Evolutionary conservation across 345 rosid genomes (phyloP).

Genomic region (Streptanthus diversifolius): DNA sequence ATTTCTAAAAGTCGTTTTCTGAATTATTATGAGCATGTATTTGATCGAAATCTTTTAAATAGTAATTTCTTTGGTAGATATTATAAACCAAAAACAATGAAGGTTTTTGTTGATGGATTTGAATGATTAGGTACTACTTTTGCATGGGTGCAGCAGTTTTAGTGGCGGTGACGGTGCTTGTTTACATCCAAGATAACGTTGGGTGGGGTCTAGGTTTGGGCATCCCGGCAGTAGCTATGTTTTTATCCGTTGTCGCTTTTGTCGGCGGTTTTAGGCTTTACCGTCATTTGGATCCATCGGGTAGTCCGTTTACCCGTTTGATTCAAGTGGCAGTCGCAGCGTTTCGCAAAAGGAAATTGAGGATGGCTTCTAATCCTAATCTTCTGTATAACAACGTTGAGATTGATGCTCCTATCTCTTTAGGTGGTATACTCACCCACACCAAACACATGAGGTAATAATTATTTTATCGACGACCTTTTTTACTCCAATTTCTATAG

Average conservation of each 20-base stretch:
- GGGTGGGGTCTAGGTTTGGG: slow-evolving; percentile 93
- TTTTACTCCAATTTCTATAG: background rate
- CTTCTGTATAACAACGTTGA: slow-evolving; percentile 58
- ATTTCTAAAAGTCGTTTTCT: background rate
- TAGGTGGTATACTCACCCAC: slow-evolving; percentile 59
- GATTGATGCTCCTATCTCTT: slow-evolving; percentile 70
- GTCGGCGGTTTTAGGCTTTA: slow-evolving; percentile 61
- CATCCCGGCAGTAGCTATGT: slow-evolving; percentile 72
- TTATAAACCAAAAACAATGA: background rate
- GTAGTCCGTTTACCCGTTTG: slow-evolving; percentile 90
- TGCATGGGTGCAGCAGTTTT: slow-evolving; percentile 71
- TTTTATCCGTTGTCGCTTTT: slow-evolving; percentile 52
- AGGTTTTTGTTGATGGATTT: background rate
- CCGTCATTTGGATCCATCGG: slow-evolving; percentile 72
- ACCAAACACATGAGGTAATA: slow-evolving; percentile 59
- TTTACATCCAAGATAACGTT: slow-evolving; percentile 71
- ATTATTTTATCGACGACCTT: background rate
- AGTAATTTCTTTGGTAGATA: background rate
- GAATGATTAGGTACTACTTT: slow-evolving; percentile 53
- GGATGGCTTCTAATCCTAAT: slow-evolving; percentile 38
- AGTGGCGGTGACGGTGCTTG: slow-evolving; percentile 68
- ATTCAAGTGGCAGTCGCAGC: slow-evolving; percentile 69
- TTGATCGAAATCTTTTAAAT: background rate
- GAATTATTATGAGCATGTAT: background rate
- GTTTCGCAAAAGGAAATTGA: slow-evolving; percentile 58